A percentile compares a stretch with the other conserved stretches of the same genome.
Conservation (phyloP, 345 rosid species). For the Rhodomyrtus tomentosa region DNA sequence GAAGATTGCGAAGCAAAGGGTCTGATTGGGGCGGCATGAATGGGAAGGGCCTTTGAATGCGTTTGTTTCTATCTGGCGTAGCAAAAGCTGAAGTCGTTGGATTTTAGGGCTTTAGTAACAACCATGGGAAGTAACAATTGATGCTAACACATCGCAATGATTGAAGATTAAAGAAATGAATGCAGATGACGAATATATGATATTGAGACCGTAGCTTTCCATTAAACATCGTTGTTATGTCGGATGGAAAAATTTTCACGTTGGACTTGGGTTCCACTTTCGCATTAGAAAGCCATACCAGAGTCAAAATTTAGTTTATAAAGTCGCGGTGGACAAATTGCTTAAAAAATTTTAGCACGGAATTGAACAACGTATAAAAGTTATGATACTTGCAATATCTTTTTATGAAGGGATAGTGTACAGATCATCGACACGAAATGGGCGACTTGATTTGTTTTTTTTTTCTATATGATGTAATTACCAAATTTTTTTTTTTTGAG, state of each 20-base stretch:
- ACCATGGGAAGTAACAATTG: background rate
- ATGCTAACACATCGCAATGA: background rate
- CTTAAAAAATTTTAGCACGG: background rate
- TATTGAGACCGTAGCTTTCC: background rate
- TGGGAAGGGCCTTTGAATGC: too few relatives aligned
- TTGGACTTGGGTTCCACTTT: background rate
- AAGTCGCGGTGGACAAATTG: rapidly evolving
- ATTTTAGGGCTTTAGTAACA: background rate
- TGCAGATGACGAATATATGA: background rate
- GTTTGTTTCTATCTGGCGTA: too few relatives aligned
- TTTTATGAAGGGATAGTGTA: too few relatives aligned
- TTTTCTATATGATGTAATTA: background rate
- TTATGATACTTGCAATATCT: rapidly evolving
- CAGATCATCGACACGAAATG: background rate
- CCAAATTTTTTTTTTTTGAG: background rate
- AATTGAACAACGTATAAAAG: rapidly evolving
- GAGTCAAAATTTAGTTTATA: background rate
- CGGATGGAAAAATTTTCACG: background rate
- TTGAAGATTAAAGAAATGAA: background rate
- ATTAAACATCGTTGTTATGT: background rate
- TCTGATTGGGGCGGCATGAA: too few relatives aligned
- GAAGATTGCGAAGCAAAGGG: too few relatives aligned
- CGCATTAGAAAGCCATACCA: background rate
- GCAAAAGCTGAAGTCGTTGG: too few relatives aligned
- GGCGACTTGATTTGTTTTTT: background rate